phyloP scores from a whole-genome alignment of 129 eudicot species.

The Escallonia herrerae region DNA sequence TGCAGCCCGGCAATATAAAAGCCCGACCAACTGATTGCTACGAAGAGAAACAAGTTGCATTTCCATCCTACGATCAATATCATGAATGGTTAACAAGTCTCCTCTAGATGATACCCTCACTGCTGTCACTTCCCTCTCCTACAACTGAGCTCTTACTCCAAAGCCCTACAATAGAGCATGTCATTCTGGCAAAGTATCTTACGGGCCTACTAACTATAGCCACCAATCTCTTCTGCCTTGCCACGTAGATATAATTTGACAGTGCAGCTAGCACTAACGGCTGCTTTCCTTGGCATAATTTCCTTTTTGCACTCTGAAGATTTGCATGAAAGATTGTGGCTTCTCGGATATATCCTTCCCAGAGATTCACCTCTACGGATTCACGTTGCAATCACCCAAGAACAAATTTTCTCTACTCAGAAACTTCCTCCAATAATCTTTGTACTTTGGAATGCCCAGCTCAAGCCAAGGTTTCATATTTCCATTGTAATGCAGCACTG shows the following conservation, averaged over 20 bases:
- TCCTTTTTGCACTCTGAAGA: slow-evolving; percentile 15
- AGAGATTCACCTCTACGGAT: slow-evolving; percentile 21
- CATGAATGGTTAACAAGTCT: background rate
- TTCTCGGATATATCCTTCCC: slow-evolving; percentile 1
- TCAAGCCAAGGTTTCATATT: slow-evolving; percentile 99
- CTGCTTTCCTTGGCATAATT: slow-evolving; percentile 5
- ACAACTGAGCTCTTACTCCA: slow-evolving; percentile 13
- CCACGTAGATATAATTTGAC: slow-evolving; percentile 12
- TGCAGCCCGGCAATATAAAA: background rate
- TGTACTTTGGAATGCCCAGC: slow-evolving; percentile 69
- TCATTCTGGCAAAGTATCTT: background rate
- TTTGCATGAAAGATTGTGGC: background rate
- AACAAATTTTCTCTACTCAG: slow-evolving; percentile 54
- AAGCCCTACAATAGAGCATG: background rate
- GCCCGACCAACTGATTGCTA: background rate
- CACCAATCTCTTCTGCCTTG: slow-evolving; percentile 9
- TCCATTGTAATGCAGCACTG: slow-evolving; percentile 85
- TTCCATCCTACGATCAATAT: background rate
- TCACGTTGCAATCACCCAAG: slow-evolving; percentile 87
- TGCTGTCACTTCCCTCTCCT: slow-evolving; percentile 11
- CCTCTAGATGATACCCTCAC: background rate
- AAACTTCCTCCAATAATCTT: slow-evolving; percentile 53
- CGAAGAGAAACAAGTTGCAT: background rate
- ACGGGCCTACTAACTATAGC: background rate
- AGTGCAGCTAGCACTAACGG: slow-evolving; percentile 14